Evolutionary conservation across 176 grass and related monocot genomes (phyloP).

Genomic region (Miscanthus lutarioriparius): DNA sequence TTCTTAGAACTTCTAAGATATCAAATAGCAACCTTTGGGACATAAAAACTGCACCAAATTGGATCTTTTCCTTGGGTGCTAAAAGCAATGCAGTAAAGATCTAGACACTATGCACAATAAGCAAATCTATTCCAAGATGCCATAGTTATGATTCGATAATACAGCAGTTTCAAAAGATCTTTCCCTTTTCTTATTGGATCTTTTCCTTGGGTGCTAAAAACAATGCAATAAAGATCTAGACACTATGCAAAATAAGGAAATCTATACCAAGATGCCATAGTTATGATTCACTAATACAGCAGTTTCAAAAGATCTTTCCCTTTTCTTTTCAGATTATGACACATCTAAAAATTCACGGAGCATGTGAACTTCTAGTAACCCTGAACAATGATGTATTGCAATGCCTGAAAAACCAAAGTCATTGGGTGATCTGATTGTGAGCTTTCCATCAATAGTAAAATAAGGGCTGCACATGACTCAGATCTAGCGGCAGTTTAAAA

Average conservation of each 20-base stretch:
- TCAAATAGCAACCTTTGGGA: background rate
- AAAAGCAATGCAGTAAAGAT: background rate
- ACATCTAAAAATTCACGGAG: slow-evolving; percentile 15
- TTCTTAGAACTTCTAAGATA: background rate
- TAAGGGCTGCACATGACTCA: slow-evolving; percentile 27
- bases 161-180: background rate
- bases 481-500: slow-evolving; percentile 6
- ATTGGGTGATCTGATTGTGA: slow-evolving; percentile 25
- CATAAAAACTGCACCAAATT: background rate
- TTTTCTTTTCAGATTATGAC: slow-evolving; percentile 14
- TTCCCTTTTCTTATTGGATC: background rate
- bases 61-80: background rate
- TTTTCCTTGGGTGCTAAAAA: background rate
- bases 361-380: slow-evolving; percentile 28
- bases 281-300: background rate
- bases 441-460: background rate
- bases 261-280: background rate
- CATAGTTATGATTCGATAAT: background rate
- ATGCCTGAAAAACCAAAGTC: slow-evolving; percentile 7
- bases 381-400: slow-evolving; percentile 1
- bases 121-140: slow-evolving; percentile 14
- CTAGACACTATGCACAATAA: background rate
- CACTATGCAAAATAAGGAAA: background rate
- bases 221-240: background rate
- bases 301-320: background rate